Evolutionary conservation across 2,329 filamentous ascomycete species (phyloP).

Genomic region (Penicillium sp.): DNA sequence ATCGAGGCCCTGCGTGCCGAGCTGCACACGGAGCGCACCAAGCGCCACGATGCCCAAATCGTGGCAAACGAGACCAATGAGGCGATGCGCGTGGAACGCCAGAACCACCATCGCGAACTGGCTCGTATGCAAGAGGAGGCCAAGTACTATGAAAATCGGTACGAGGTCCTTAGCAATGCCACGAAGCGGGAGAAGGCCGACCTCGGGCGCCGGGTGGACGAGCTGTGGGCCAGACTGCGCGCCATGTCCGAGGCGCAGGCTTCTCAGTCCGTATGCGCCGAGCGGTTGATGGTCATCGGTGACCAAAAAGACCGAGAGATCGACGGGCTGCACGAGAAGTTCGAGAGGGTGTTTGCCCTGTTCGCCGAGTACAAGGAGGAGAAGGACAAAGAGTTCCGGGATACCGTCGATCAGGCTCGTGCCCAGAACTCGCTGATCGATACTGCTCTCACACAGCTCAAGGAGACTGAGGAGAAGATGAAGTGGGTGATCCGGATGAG

Average conservation of each 20-base stretch:
- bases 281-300: slow-evolving; percentile 47
- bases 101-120: slow-evolving; percentile 42
- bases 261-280: slow-evolving; percentile 38
- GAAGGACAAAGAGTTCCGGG: slow-evolving; percentile 43
- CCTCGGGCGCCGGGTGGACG: slow-evolving; percentile 41
- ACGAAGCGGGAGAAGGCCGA: slow-evolving; percentile 45
- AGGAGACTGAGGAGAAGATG: slow-evolving; percentile 48
- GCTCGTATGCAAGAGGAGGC: slow-evolving; percentile 43
- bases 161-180: slow-evolving; percentile 45
- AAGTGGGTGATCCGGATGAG: slow-evolving; percentile 50
- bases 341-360: slow-evolving; percentile 40
- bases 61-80: slow-evolving; percentile 40
- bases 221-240: slow-evolving; percentile 38
- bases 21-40: slow-evolving; percentile 44
- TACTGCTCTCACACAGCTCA: slow-evolving; percentile 41
- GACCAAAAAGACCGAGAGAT: slow-evolving; percentile 50
- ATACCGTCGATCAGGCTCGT: slow-evolving; percentile 33
- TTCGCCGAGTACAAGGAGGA: slow-evolving; percentile 47
- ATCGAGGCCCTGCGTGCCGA: slow-evolving; percentile 49
- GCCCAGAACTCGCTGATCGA: slow-evolving; percentile 38
- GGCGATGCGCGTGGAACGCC: slow-evolving; percentile 42
- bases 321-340: slow-evolving; percentile 41
- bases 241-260: slow-evolving; percentile 38
- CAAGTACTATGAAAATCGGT: slow-evolving; percentile 43
- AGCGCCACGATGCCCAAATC: slow-evolving; percentile 44